Conservation (phyloP, 345 rosid species). For the Bruguiera gymnorhiza region DNA sequence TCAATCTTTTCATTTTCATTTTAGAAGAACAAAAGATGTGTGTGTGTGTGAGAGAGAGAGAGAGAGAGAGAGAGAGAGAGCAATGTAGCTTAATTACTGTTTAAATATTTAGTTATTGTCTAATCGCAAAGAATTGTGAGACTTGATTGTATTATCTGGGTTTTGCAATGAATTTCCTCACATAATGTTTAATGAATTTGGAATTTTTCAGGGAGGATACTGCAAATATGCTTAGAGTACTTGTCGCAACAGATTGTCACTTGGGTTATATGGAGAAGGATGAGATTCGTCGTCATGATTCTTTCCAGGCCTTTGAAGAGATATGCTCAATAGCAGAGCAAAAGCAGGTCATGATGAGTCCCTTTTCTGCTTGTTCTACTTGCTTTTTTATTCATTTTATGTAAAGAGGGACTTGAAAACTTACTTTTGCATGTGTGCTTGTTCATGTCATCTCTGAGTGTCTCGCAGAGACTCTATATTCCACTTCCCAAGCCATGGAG, state of each 20-base stretch:
- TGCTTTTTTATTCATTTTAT: not conserved
- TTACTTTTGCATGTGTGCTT: no score
- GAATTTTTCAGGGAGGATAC: conserved; percentile 52
- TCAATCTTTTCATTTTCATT: not conserved
- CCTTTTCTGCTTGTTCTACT: not conserved
- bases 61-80: not conserved
- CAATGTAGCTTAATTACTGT: not conserved
- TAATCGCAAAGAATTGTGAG: no score
- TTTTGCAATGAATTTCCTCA: no score
- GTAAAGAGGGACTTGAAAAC: conserved; percentile 2
- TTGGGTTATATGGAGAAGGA: conserved; percentile 98
- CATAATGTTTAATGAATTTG: no score
- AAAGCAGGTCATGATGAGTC: conserved; percentile 48
- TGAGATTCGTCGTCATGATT: conserved; percentile 89
- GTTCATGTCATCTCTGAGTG: no score
- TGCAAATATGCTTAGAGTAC: conserved; percentile 60
- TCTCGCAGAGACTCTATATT: no score
- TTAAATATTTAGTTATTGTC: not conserved
- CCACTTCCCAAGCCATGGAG: no score
- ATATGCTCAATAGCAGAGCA: conserved; percentile 91
- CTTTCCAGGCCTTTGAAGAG: conserved; percentile 91
- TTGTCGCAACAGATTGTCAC: conserved; percentile 95
- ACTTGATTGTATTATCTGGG: no score
- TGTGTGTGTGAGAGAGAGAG: not conserved
- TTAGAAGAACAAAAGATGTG: no score